Percentiles rank a stretch among this genome's conserved stretches.
These are phyloP conservation scores for Leccinum broughii DNA, from an alignment of 768 basidiomycete species.

Conservation along the genomic window DNA sequence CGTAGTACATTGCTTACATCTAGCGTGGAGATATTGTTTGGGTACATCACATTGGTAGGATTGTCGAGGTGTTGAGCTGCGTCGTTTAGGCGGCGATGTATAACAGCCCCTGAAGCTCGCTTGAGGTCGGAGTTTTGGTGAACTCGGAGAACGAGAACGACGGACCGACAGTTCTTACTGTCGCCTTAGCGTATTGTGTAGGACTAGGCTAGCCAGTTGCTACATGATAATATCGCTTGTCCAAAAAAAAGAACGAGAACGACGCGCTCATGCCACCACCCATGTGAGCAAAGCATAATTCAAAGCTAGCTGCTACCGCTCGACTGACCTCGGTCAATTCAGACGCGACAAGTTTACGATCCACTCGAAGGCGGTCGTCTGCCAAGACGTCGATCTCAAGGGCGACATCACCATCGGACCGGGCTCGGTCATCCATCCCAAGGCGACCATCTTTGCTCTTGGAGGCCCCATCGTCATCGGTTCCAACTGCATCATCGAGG, in stretches of 20 bases:
- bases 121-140: not conserved
- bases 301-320: not conserved
- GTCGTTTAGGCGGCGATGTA: not conserved
- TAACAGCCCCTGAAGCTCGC: not conserved
- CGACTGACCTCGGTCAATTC: conserved; percentile 1
- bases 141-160: not conserved
- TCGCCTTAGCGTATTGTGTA: too few relatives aligned
- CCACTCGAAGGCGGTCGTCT: conserved; percentile 87
- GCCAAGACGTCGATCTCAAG: conserved; percentile 91
- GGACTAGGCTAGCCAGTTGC: too few relatives aligned
- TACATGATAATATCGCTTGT: too few relatives aligned
- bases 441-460: conserved; percentile 90
- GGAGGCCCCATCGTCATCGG: conserved; percentile 92
- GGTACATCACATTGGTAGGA: conserved; percentile 14
- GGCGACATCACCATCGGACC: conserved; percentile 93
- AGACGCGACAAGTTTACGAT: conserved; percentile 90
- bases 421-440: conserved; percentile 91
- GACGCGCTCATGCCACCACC: conserved; percentile 22
- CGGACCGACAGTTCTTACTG: too few relatives aligned
- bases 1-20: conserved; percentile 16
- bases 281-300: conserved; percentile 24
- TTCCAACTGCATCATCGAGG: conserved; percentile 86
- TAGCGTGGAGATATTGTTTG: conserved; percentile 18
- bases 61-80: not conserved
- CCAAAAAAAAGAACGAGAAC: too few relatives aligned